Conservation (phyloP, 2,329 filamentous ascomycete genomes). For the Ceratocystiopsis minuta region DNA sequence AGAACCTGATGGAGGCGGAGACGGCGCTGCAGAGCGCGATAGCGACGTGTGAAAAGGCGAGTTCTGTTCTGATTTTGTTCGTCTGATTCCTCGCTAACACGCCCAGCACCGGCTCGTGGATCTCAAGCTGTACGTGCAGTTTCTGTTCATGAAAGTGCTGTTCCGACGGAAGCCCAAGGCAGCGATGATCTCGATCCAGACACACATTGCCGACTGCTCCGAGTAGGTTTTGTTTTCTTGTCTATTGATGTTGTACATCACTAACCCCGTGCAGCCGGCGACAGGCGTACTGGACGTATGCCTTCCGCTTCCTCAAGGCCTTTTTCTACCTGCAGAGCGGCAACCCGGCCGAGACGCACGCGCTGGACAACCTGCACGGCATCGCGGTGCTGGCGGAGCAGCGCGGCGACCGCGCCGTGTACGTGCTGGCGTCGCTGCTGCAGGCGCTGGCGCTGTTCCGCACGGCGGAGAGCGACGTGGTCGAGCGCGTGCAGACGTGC, state of each 20-base stretch:
- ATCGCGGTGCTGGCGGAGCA: conserved; percentile 41
- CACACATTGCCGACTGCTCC: conserved; percentile 48
- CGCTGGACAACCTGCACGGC: conserved; percentile 50
- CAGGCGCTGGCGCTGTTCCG: conserved; percentile 54
- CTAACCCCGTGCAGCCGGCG: conserved; percentile 20
- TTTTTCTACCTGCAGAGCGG: conserved; percentile 47
- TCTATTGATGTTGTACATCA: not conserved
- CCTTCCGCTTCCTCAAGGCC: conserved; percentile 56
- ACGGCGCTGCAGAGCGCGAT: conserved; percentile 55
- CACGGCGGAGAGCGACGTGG: conserved; percentile 42
- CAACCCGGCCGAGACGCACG: conserved; percentile 40
- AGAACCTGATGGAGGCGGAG: conserved; percentile 57
- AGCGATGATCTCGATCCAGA: conserved; percentile 53
- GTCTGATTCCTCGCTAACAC: not conserved
- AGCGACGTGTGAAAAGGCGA: conserved; percentile 46
- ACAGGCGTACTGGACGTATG: conserved; percentile 62
- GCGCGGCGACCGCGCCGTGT: conserved; percentile 44
- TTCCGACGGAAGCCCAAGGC: conserved; percentile 56
- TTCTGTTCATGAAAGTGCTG: conserved; percentile 50
- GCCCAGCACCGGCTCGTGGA: conserved; percentile 38
- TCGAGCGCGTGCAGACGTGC: conserved; percentile 54
- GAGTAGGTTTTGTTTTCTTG: conserved; percentile 27
- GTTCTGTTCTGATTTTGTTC: not conserved
- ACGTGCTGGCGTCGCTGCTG: conserved; percentile 45
- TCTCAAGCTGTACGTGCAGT: conserved; percentile 61